Base-by-base conservation (phyloP, 495 filamentous ascomycete genomes). In the Saxispiralis lemnorum region DNA sequence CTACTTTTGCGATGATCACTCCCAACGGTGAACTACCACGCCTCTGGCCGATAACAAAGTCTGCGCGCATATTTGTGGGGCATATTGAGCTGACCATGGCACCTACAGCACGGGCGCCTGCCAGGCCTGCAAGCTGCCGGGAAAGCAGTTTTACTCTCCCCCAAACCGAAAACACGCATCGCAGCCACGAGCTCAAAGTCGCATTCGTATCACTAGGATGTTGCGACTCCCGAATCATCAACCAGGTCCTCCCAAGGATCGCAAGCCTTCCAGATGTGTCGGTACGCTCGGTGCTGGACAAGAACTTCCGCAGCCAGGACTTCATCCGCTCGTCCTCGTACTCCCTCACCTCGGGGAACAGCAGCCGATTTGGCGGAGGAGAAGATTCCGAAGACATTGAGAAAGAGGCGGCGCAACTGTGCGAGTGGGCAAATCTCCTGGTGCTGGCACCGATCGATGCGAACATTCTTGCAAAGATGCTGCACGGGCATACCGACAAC, bases 391-490 rank as follows among this genome's bases (percentile, higher is more conserved):
- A 38, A 31, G 43, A 50, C 21, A 38, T 54, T 20, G 43, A 55
- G 39, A 35, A 58, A 20, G 45, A 79, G 47, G 80, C 79, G 16
- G 76, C 70, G 7, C 78, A 83, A 51, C 69, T 85, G 21, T 78
- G 79, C 48, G 75, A 81, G 51, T 93, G 84, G 84, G 82, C 83
- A n/a, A 81, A 89, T 59, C 63, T 93, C 56, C 66, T 89, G 14
- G 68, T 89, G 17, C 69, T 89, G 11, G 81, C 80, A 13, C 82
- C 83, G n/a, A 76, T 93, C 41, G 79, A 85, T 53, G 81, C 82
- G 31, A 79, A 83, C 58, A 73, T 73, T 34, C 60, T 93, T 43
- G 81, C 79, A 13, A 81, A 77, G 56, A 88, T 93, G 83, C 66
- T 89, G 56, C 71, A 76, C 28, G 84, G 83, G 24, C 68, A 83